Evolutionary conservation across 129 eudicot genomes (phyloP).

Genomic region (Artemisia tridentata): DNA sequence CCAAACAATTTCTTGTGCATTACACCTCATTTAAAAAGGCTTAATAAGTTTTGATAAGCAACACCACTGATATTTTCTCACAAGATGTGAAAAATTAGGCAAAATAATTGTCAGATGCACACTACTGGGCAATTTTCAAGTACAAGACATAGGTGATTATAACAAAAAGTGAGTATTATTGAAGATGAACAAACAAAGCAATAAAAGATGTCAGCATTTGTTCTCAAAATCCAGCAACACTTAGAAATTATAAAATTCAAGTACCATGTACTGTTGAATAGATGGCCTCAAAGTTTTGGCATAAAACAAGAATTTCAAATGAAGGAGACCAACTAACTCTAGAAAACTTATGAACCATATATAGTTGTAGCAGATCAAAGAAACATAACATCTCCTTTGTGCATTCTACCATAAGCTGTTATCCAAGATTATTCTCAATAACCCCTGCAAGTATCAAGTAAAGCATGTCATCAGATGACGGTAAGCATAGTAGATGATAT

Average conservation of each 20-base stretch:
- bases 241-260: neutral
- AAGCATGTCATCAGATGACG: slow-evolving; percentile 5
- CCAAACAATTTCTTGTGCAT: too few species aligned
- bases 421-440: slow-evolving; percentile 25
- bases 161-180: neutral
- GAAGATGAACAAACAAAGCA: neutral
- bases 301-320: neutral
- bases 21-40: too few species aligned
- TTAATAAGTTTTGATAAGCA: too few species aligned
- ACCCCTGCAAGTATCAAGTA: slow-evolving; percentile 27
- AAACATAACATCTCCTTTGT: neutral
- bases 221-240: slow-evolving; percentile 13
- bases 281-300: slow-evolving; percentile 5
- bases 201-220: neutral
- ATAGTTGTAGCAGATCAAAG: slow-evolving; percentile 11
- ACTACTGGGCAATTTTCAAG: too few species aligned
- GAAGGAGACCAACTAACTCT: slow-evolving; percentile 12
- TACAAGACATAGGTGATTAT: too few species aligned
- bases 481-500: neutral
- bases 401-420: neutral
- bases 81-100: neutral
- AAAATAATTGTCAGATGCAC: neutral
- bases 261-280: neutral
- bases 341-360: neutral
- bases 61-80: too few species aligned